Evolutionary conservation across 2,329 filamentous ascomycete genomes (phyloP), one percentile per base, ranked within the genome.

Genomic region (Xylaria polymorpha): DNA sequence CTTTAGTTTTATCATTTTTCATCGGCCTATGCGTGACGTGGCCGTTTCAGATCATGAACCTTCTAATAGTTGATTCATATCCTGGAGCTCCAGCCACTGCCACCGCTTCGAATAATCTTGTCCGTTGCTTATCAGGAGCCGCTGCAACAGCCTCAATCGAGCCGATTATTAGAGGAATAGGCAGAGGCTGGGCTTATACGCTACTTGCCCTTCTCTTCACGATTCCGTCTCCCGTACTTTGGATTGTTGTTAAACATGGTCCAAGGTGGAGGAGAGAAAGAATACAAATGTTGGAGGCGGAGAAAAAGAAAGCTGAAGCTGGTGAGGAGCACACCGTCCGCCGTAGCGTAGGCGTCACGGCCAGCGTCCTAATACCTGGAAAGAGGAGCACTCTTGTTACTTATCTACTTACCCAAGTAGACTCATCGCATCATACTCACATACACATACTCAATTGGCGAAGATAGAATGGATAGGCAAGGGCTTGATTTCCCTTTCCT

Each of bases 41-140:
- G 1, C 85, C 87, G 0, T 92, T 92, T 76, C 87, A 86, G 67
- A 85, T 91, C 53, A 82, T 91, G n/a, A 88, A 86, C 72, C 88
- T 88, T 0, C 79, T 92, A 7, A 83, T 91, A 15, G 86, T 92
- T 1, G 90, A 92, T 71, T 78, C 91, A 1, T 88, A 89, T 70
- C 88, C 88, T 0, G 80, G 86, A 29, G 84, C 86, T 0, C 88
- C 88, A 0, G 88, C 88, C 0, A 90, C 88, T 0, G 87, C 87
- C 0, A 88, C 88, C 1, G 89, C 89, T 0, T 87, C 89, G 0
- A 90, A 89, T 71, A 91, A 91, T 70, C 79, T 92, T 3, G 84
- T 87, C 4, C 81, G 89, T n/a, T 91, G 89, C 75, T 78, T 88
- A 20, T 79, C 88, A 50, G 89, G 88, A 29, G 90, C 90, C 0